Evolutionary conservation across 2,329 filamentous ascomycete species (phyloP), one percentile per base, ranked within the genome.

Genomic region (Beauveria bassiana): DNA sequence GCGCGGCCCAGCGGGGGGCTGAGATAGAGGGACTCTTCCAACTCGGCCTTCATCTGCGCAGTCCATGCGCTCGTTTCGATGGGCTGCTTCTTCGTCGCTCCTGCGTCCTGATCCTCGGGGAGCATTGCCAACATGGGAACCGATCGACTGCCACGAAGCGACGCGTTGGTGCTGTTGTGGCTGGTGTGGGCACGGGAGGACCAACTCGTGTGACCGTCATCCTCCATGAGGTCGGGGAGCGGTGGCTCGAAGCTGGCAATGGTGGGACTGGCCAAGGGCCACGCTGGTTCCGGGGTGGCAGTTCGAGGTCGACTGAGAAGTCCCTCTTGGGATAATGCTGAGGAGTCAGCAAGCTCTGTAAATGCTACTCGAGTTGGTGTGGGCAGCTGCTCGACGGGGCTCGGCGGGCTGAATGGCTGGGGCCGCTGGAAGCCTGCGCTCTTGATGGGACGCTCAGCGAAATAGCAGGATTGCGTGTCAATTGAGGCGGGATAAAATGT

Each of bases 171-270:
- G 69, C 80, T 82, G 18, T 74, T 67, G 22, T 79, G 64, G 69
- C 78, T 84, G 47, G 73, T 70, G 26, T 74, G 77, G 28, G 77
- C 78, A 57, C 70, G 74, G 61, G 71, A 75, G 28, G 67, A 66
- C 38, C 69, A 68, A 56, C 69, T 71, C 51, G 72, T 70, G 62
- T 78, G 76, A 65, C 87, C 85, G 40, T 87, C 85, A 67, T 87
- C 85, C 68, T 87, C 85, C 1, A 84, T 82, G 4, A 87, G 84
- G 66, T 86, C 81, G 6, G 84, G 77, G 20, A 88, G 73, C 22
- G 78, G 73, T 14, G 69, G 72, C 59, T 80, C 79, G 63, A 74
- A 78, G 10, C 73, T 63, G 18, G 63, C 53, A 49, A 67, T 62
- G 16, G 61, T 64, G 14, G 69, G 64, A 20, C 61, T 67, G 7